Conservation (phyloP, 2,329 filamentous ascomycete species). For the Scopulariopsis brevicaulis region DNA sequence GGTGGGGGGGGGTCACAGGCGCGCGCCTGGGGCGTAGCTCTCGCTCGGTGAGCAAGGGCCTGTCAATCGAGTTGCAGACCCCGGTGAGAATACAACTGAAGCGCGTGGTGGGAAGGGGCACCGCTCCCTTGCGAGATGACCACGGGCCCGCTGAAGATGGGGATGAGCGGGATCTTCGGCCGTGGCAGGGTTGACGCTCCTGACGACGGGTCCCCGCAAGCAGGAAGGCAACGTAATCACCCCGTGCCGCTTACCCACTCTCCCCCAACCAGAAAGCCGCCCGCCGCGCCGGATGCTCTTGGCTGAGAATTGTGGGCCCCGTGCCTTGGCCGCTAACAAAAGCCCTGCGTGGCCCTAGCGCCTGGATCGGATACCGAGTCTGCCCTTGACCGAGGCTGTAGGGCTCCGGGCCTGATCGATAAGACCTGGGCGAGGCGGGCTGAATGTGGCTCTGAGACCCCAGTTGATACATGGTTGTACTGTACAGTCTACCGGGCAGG, state of each 20-base stretch:
- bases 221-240: constrained; percentile 2
- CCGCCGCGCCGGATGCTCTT: background rate
- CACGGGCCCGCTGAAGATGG: background rate
- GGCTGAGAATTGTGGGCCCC: background rate
- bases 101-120: background rate
- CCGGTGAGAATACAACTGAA: background rate
- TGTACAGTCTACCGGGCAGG: no score
- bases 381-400: background rate
- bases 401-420: background rate
- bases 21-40: background rate
- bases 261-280: background rate
- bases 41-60: background rate
- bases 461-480: no score
- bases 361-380: background rate
- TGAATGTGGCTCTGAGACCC: no score
- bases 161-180: background rate
- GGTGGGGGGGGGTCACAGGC: no score
- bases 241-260: constrained; percentile 2
- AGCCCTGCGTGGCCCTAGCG: background rate
- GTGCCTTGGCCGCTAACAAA: background rate
- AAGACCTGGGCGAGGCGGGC: no score
- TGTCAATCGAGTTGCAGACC: background rate
- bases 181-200: background rate
- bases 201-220: background rate
- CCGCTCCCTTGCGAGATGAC: background rate